Evolutionary conservation across 495 filamentous ascomycete species (phyloP), one percentile per base, ranked within the genome.

Genomic region (Talaromyces ruber): DNA sequence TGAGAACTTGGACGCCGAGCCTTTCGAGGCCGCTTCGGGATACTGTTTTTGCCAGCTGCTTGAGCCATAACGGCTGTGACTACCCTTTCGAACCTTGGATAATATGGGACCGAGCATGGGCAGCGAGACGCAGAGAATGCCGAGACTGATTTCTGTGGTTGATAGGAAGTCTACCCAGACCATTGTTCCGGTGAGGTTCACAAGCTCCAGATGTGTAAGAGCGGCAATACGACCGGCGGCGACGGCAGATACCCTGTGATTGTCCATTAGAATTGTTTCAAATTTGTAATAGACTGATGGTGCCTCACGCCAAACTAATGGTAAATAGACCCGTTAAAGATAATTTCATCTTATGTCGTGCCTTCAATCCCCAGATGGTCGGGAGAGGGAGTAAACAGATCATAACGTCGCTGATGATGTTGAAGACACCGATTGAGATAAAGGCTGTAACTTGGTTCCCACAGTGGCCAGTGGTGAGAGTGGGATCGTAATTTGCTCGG

Each of bases 341-440:
- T 53, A 68, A 22, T 57, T 70, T 70, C 3, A 66, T 68, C 29
- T 58, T 64, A 2, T 45, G 34, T 8, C 59, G 62, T 63, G 67
- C 66, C 43, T 80, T 72, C 26, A 81, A 60, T 9, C 69, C 66
- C 64, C 67, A 69, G 62, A 80, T 72, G 30, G 74, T 68, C 4
- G 74, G 75, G 21, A 79, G 65, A 1, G 78, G 78, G 50, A 81
- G 64, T 0, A 69, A 24, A 29, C 79, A 64, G 30, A 80, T 77
- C 57, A 78, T 47, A 0, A 79, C 21, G 65, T 82, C 81, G 11
- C 73, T 76, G 2, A 68, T 43, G 5, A 81, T 72, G 29, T 74
- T 74, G 52, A 68, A 70, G 1, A 63, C 66, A 4, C 68, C 68
- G 54, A 70, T 70, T 2, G 68, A 65, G 8, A 66, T 65, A 30